Evolutionary conservation across 768 basidiomycete species (phyloP).

Genomic region (Boletellus ananiceps): DNA sequence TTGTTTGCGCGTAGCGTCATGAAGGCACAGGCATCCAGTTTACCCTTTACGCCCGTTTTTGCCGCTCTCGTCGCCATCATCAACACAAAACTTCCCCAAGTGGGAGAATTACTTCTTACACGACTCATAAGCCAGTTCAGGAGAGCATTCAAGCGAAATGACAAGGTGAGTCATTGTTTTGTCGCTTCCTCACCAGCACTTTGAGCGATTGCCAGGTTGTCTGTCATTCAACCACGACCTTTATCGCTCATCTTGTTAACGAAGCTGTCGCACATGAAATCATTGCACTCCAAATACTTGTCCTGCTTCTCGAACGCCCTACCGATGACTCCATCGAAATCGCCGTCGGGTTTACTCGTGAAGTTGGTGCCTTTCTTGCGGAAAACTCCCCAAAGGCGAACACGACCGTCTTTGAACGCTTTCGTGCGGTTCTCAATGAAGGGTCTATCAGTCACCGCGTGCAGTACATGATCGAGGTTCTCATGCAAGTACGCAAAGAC

Average conservation of each 20-base stretch:
- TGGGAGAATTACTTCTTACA: slow-evolving; percentile 86
- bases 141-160: slow-evolving; percentile 91
- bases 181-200: neutral
- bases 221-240: slow-evolving; percentile 90
- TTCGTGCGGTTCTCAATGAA: slow-evolving; percentile 95
- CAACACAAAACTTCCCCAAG: slow-evolving; percentile 95
- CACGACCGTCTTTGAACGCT: slow-evolving; percentile 91
- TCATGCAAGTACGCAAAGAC: slow-evolving; percentile 99
- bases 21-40: slow-evolving; percentile 96
- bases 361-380: slow-evolving; percentile 90
- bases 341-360: slow-evolving; percentile 94
- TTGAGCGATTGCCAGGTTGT: slow-evolving; percentile 56
- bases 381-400: slow-evolving; percentile 96
- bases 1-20: slow-evolving; percentile 92
- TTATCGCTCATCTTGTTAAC: slow-evolving; percentile 88
- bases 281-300: slow-evolving; percentile 90
- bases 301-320: slow-evolving; percentile 91
- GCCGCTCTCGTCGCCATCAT: slow-evolving; percentile 91
- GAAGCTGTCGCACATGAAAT: slow-evolving; percentile 92
- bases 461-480: slow-evolving; percentile 99
- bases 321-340: slow-evolving; percentile 99
- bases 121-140: slow-evolving; percentile 94
- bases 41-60: slow-evolving; percentile 97
- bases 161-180: slow-evolving; percentile 65
- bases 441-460: slow-evolving; percentile 92